Conservation (phyloP, 2,329 filamentous ascomycete genomes). For the Dothideomycetes sp. region DNA sequence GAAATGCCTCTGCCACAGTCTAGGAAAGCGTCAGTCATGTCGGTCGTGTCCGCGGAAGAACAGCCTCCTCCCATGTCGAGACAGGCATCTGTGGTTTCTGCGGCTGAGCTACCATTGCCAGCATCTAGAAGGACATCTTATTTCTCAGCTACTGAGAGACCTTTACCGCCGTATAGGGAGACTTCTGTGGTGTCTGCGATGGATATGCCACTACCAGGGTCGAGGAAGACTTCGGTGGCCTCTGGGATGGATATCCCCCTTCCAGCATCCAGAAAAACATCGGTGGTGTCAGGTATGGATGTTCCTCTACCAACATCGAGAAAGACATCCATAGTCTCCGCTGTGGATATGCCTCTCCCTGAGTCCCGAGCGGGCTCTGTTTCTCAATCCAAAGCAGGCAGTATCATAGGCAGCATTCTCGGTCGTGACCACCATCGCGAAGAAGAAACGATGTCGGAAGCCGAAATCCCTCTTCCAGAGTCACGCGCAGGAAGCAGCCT, state of each 20-base stretch:
- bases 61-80: too few species aligned
- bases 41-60: too few species aligned
- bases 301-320: conserved; percentile 8
- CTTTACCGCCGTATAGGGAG: conserved; percentile 3
- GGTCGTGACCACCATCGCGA: neutral
- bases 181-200: conserved; percentile 9
- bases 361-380: conserved; percentile 7
- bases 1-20: conserved; percentile 10
- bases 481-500: conserved; percentile 12
- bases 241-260: neutral
- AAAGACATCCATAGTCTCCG: conserved; percentile 9
- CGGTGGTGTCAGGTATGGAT: conserved; percentile 12
- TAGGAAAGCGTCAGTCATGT: too few species aligned
- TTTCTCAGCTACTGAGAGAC: neutral
- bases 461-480: conserved; percentile 9
- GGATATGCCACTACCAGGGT: neutral
- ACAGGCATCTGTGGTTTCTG: too few species aligned
- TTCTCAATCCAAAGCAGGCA: conserved; percentile 6
- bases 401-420: conserved; percentile 1
- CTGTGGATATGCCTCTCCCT: conserved; percentile 10
- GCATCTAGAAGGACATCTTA: neutral
- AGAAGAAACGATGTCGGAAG: neutral
- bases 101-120: neutral
- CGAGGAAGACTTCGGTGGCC: neutral
- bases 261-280: conserved; percentile 13